Base-by-base conservation (phyloP, 192 early-diverging fungal genomes). In the Coemansia reversa region DNA sequence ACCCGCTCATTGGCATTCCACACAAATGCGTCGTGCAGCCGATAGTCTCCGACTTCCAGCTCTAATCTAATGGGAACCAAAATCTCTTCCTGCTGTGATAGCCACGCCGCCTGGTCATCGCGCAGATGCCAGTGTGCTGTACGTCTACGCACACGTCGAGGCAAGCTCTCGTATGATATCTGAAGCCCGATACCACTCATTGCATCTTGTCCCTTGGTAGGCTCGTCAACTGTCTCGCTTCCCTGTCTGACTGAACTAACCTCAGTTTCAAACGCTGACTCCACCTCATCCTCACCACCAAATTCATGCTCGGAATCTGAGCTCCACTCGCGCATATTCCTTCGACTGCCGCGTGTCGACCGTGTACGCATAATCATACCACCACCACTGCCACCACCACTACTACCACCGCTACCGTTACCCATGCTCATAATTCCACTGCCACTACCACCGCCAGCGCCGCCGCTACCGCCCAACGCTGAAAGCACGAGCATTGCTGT, bases 1-100 rank as follows among this genome's bases (percentile, higher is more conserved):
- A 86, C 67, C 66, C 85, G 85, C 67, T 93, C 92, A 65, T 95
- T 89, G 55, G 94, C 83, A 65, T 97, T 97, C 95, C 95, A 97
- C 23, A 90, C 86, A 75, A 97, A 97, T 18, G 88, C 84, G 62
- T 97, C 95, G 25, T 92, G 84, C 55, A 96, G 72, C 51, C 91
- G 91, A 58, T 89, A 81, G 42, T 92, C 92, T 47, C 94, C 92
- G 0, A 92, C 67, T 75, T 97, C 95, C 74, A 96, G 70, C 69
- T 97, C 94, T n/a, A 97, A 70, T 11, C 92, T 83, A 29, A 97
- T 95, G 7, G 95, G 95, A 1, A 97, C 91, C 14, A 97, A 69
- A 14, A 85, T 70, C 71, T 94, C 94, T 16, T 86, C 84, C 53
- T 84, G 80, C 50, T 87, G 84, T 6, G 91, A 86, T 9, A 80